Evolutionary conservation across 2,329 filamentous ascomycete species (phyloP).

Genomic region (Chalara sp.): DNA sequence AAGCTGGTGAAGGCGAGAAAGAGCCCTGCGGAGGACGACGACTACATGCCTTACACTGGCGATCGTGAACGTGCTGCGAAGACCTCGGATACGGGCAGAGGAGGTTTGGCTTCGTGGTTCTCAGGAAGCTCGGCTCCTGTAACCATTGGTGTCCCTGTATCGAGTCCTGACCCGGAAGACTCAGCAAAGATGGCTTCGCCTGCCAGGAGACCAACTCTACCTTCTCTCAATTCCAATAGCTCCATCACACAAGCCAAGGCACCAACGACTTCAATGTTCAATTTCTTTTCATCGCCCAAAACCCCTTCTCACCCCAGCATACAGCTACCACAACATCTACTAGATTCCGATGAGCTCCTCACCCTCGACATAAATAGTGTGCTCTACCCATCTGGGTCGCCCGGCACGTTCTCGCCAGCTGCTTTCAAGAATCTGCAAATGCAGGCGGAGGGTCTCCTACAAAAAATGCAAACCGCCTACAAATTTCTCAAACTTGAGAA

Average conservation of each 20-base stretch:
- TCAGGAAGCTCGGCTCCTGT: conserved; percentile 19
- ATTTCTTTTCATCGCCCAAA: conserved; percentile 22
- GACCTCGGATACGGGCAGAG: conserved; percentile 10
- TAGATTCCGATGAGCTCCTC: conserved; percentile 44
- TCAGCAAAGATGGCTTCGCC: conserved; percentile 5
- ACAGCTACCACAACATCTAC: conserved; percentile 15
- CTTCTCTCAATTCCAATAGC: conserved; percentile 6
- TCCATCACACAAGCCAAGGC: conserved; percentile 7
- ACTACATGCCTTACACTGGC: conserved; percentile 23
- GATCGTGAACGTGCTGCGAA: conserved; percentile 21
- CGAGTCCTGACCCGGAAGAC: conserved; percentile 8
- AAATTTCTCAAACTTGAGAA: conserved; percentile 44
- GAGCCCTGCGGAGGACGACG: conserved; percentile 7
- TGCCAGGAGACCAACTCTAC: conserved; percentile 2
- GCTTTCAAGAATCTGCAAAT: conserved; percentile 55
- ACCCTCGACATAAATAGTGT: conserved; percentile 48
- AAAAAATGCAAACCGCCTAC: conserved; percentile 52
- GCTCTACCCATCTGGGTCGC: conserved; percentile 41
- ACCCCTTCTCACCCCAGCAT: conserved; percentile 14
- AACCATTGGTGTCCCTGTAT: conserved; percentile 14
- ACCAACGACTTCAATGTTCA: conserved; percentile 10
- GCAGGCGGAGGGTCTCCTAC: conserved; percentile 48
- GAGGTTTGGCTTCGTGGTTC: conserved; percentile 23
- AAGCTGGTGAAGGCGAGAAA: conserved; percentile 3
- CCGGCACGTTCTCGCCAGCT: conserved; percentile 46